Evolutionary conservation across 2,329 filamentous ascomycete genomes (phyloP), one percentile per base, ranked within the genome.

Genomic region (Remersonia thermophila): DNA sequence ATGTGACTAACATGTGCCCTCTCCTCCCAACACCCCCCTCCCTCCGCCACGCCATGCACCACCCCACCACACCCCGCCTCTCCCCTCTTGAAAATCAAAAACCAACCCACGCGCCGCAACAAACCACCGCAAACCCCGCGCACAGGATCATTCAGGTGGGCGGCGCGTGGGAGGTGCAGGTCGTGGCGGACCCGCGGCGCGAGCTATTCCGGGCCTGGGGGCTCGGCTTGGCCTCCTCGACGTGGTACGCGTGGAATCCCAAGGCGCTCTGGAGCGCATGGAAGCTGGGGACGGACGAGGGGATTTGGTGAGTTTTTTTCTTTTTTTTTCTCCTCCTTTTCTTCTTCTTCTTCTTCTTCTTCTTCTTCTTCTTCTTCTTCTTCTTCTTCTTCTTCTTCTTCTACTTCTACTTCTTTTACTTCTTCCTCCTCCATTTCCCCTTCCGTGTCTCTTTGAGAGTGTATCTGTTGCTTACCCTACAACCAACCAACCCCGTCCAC

Each of bases 131-230:
- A 23, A 26, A 30, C 9, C 8, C 4, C 2, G 3, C n/a, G n/a
- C n/a, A 10, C 27, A 40, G 75, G 75, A 56, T 77, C 15, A 60
- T 69, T 3, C 55, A 62, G 14, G 63, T 73, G 11, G 69, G 66
- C 45, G 73, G 72, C 36, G 67, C 69, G 17, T 71, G 67, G 58
- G 63, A 73, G 36, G 62, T 76, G 3, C 53, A 68, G 3, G 59
- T 84, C 3, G 51, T 83, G 6, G 61, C 77, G 20, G 78, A 85
- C 55, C 56, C 67, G 11, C 60, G 68, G 32, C 64, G 77, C 33
- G 63, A 73, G 39, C 53, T 75, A 3, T 83, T 80, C 51, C 69
- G 70, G 3, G 60, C 63, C 38, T 83, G 77, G 75, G 80, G 80
- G 0, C 59, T 85, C 3, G 77, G 77, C 6, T 9, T 23, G 5